Percentiles rank a stretch among this genome's conserved stretches.
Conservation (phyloP, 345 rosid species). For the Pistacia integerrima region DNA sequence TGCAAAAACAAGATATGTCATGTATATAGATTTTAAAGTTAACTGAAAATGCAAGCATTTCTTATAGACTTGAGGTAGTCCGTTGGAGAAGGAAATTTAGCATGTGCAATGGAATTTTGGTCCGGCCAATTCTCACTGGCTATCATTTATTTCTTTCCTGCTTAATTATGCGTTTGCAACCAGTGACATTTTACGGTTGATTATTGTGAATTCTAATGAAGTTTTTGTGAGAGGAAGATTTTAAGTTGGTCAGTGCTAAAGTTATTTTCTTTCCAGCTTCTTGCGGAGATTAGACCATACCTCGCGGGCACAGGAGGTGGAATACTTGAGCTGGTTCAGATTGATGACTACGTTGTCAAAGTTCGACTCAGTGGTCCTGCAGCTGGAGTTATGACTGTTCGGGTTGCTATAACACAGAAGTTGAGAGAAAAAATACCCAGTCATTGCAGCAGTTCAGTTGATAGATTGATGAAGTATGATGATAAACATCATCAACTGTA, state of each 20-base stretch:
- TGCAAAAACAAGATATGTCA: neutral
- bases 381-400: conserved; percentile 89
- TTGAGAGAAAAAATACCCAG: conserved; percentile 81
- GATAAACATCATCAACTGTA: conserved; percentile 14
- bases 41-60: too few species aligned
- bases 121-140: too few species aligned
- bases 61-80: too few species aligned
- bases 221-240: neutral
- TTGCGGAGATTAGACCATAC: conserved; percentile 85
- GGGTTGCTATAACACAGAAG: conserved; percentile 88
- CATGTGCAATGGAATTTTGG: too few species aligned
- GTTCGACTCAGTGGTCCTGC: conserved; percentile 86
- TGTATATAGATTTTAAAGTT: too few species aligned
- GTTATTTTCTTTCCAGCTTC: conserved; percentile 48
- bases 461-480: conserved; percentile 44
- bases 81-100: too few species aligned
- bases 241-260: neutral
- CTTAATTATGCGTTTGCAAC: too few species aligned
- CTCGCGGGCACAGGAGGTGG: conserved; percentile 92
- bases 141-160: too few species aligned
- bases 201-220: neutral
- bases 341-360: conserved; percentile 63
- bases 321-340: conserved; percentile 69
- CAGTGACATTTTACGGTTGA: too few species aligned
- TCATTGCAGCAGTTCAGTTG: conserved; percentile 80